phyloP scores from a whole-genome alignment of 1,284 basidiomycete species.

The Fomitopsis pinicola region DNA sequence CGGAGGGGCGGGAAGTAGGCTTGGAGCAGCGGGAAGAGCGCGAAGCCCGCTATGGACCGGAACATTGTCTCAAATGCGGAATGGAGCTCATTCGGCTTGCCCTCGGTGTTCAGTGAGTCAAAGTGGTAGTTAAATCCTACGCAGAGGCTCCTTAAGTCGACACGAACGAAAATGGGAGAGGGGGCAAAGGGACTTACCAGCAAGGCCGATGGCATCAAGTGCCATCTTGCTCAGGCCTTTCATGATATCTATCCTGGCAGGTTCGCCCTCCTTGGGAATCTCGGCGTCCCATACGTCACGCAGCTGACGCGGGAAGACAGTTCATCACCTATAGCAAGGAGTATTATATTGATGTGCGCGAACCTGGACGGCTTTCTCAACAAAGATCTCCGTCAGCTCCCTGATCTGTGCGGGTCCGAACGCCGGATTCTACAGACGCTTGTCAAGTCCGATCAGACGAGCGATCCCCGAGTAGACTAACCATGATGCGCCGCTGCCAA shows the following conservation, averaged over 20 bases:
- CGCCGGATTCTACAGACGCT: constrained; percentile 42
- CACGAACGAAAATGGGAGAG: background rate
- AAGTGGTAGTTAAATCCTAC: constrained; percentile 44
- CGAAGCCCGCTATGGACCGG: background rate
- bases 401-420: constrained; percentile 52
- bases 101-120: constrained; percentile 28
- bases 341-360: constrained; percentile 16
- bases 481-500: constrained; percentile 11
- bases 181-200: constrained; percentile 24
- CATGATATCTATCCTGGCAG: constrained; percentile 34
- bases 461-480: background rate
- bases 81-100: constrained; percentile 34
- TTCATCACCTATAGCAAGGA: too few species aligned
- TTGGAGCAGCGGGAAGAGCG: constrained; percentile 1
- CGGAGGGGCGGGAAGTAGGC: constrained; percentile 7
- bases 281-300: constrained; percentile 22
- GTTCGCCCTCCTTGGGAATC: constrained; percentile 9
- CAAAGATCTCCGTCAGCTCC: constrained; percentile 48
- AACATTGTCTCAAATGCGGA: constrained; percentile 31
- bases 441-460: background rate
- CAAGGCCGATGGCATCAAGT: constrained; percentile 45
- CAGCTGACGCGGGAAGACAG: constrained; percentile 14
- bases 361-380: constrained; percentile 48
- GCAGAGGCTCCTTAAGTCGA: background rate
- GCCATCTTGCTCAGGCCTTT: constrained; percentile 38